phyloP scores from a whole-genome alignment of 345 rosid species.

The sweet orange (Citrus sinensis) region DNA sequence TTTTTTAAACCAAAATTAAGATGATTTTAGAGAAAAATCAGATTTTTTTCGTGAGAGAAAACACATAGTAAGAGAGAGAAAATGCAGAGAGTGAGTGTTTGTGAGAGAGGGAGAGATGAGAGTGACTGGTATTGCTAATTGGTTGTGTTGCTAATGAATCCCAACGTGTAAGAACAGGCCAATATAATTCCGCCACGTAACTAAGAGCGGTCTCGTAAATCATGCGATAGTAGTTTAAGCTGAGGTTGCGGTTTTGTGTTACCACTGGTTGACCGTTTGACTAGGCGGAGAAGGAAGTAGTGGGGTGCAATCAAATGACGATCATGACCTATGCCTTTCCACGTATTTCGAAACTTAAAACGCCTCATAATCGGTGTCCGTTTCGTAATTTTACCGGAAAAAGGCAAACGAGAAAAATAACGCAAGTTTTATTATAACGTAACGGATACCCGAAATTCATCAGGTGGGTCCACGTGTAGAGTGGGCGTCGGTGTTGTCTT shows the following conservation, averaged over 20 bases:
- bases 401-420: not conserved
- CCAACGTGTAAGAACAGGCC: slow-evolving; percentile 39
- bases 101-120: slow-evolving; percentile 31
- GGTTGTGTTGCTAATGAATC: slow-evolving; percentile 43
- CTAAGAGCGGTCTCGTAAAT: slow-evolving; percentile 16
- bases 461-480: slow-evolving; percentile 21
- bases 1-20: slow-evolving; percentile 23
- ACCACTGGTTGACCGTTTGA: slow-evolving; percentile 54
- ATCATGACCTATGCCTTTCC: slow-evolving; percentile 1
- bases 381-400: not conserved
- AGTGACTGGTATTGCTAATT: slow-evolving; percentile 47
- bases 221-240: slow-evolving; percentile 14
- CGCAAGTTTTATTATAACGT: slow-evolving; percentile 12
- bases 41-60: slow-evolving; percentile 42
- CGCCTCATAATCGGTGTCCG: not conserved
- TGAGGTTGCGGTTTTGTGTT: slow-evolving; percentile 14
- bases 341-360: not conserved
- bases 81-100: slow-evolving; percentile 12
- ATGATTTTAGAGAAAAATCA: slow-evolving; percentile 22
- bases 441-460: slow-evolving; percentile 25
- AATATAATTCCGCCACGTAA: slow-evolving; percentile 43
- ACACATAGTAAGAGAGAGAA: slow-evolving; percentile 37
- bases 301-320: not conserved
- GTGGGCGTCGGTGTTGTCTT: slow-evolving; percentile 44
- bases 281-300: slow-evolving; percentile 19